These are phyloP conservation scores for Periconia sp. DNA, from an alignment of 2,329 filamentous ascomycete genomes.

Conservation along the genomic window DNA sequence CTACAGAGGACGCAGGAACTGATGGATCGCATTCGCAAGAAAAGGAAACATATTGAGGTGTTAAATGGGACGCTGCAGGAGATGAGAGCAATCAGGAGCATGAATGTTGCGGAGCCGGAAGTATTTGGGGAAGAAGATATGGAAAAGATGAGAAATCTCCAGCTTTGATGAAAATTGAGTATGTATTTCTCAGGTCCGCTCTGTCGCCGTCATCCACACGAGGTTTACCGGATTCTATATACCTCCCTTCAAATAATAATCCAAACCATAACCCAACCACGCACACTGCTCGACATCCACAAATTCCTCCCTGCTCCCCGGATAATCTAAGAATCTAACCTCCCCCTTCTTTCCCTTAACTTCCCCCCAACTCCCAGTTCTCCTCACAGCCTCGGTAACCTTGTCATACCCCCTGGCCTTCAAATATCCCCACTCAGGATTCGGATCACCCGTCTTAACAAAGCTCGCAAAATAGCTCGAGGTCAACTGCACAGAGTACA, in stretches of 20 bases:
- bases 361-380: slow-evolving; percentile 42
- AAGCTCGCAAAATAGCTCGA: slow-evolving; percentile 60
- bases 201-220: too few relatives aligned
- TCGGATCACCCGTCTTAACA: slow-evolving; percentile 58
- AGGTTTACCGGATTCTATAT: too few relatives aligned
- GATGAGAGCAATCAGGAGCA: too few relatives aligned
- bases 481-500: slow-evolving; percentile 53
- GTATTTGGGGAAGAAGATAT: too few relatives aligned
- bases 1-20: too few relatives aligned
- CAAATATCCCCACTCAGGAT: slow-evolving; percentile 55
- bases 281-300: slow-evolving; percentile 59
- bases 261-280: slow-evolving; percentile 40
- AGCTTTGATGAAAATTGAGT: too few relatives aligned
- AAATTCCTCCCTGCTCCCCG: slow-evolving; percentile 53
- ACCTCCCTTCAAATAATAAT: slow-evolving; percentile 41
- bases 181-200: too few relatives aligned
- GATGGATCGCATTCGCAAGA: too few relatives aligned
- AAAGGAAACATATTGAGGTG: too few relatives aligned
- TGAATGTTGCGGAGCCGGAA: too few relatives aligned
- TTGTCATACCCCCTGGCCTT: slow-evolving; percentile 54
- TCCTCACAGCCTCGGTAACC: slow-evolving; percentile 47
- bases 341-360: slow-evolving; percentile 42
- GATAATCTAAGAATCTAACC: slow-evolving; percentile 55
- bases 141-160: too few relatives aligned
- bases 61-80: too few relatives aligned